Evolutionary conservation across 345 rosid genomes (phyloP).

Genomic region (Lagerstroemia speciosa): DNA sequence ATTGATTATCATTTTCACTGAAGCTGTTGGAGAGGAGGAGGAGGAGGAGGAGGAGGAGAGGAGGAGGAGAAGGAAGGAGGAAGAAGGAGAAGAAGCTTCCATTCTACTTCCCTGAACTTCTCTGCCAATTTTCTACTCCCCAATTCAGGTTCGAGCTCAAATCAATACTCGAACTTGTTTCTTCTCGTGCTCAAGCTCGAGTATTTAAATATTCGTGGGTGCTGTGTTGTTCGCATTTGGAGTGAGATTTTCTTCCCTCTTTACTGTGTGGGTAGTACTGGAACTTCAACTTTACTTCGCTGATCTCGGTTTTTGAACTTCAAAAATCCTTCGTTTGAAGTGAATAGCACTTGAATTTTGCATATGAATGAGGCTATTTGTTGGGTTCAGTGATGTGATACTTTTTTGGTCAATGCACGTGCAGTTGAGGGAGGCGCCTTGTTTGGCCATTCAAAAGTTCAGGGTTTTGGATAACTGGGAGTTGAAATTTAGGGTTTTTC

Average conservation of each 20-base stretch:
- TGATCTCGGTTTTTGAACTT: neutral
- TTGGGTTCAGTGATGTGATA: neutral
- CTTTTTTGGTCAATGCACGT: slow-evolving; percentile 27
- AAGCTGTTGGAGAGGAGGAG: neutral
- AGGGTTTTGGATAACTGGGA: slow-evolving; percentile 12
- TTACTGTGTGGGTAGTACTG: neutral
- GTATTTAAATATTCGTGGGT: neutral
- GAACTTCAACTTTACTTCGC: neutral
- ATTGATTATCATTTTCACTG: neutral
- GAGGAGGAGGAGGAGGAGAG: neutral
- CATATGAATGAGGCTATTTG: neutral
- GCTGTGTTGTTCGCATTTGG: neutral
- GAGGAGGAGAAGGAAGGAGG: neutral
- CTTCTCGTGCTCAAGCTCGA: slow-evolving; percentile 3
- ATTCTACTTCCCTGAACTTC: neutral
- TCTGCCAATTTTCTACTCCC: neutral
- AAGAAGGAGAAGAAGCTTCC: neutral
- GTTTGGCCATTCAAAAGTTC: slow-evolving; percentile 13
- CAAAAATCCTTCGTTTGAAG: neutral
- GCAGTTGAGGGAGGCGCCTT: slow-evolving; percentile 15
- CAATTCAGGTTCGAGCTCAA: neutral
- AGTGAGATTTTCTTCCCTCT: neutral
- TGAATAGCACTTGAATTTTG: neutral
- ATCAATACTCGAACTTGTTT: neutral
- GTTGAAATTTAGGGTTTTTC: slow-evolving; percentile 50